Evolutionary conservation across 441 rosid genomes (phyloP).

Genomic region (Melianthus villosus): DNA sequence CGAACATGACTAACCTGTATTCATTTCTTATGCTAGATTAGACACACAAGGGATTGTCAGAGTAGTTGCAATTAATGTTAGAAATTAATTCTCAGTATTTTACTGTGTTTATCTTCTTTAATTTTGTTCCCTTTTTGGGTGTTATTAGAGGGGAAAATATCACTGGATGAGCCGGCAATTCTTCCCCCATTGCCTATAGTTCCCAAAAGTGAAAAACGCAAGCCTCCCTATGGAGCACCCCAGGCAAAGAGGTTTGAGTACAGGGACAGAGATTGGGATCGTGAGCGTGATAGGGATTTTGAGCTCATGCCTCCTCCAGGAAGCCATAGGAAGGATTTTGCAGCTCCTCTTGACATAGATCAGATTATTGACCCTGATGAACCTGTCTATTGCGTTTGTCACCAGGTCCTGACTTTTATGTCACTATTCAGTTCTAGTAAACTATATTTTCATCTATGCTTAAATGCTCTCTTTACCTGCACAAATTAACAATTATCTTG

Average conservation of each 20-base stretch:
- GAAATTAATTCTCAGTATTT: too few relatives aligned
- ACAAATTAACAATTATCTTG: constrained; percentile 4
- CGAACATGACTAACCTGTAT: background rate
- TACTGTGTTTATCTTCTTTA: too few relatives aligned
- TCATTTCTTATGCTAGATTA: too few relatives aligned
- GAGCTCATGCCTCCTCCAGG: constrained; percentile 99
- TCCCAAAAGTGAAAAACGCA: constrained; percentile 80
- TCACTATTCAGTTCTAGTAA: background rate
- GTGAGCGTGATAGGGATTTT: constrained; percentile 76
- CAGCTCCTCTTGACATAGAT: constrained; percentile 40
- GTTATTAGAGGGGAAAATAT: constrained; percentile 64
- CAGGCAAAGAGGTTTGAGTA: constrained; percentile 66
- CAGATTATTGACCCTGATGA: constrained; percentile 93
- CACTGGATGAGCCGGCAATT: constrained; percentile 75
- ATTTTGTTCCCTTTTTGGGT: constrained; percentile 8
- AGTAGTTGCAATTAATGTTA: too few relatives aligned
- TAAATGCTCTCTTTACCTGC: constrained; percentile 1
- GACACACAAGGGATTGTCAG: too few relatives aligned
- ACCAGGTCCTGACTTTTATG: constrained; percentile 47
- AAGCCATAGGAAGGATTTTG: constrained; percentile 55
- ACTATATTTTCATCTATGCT: background rate
- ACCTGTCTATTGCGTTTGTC: constrained; percentile 93
- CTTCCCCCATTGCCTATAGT: constrained; percentile 81
- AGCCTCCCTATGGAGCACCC: constrained; percentile 40
- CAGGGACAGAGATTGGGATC: constrained; percentile 78